Conservation (phyloP, 2,329 filamentous ascomycete species). For the Fusarium succisae region DNA sequence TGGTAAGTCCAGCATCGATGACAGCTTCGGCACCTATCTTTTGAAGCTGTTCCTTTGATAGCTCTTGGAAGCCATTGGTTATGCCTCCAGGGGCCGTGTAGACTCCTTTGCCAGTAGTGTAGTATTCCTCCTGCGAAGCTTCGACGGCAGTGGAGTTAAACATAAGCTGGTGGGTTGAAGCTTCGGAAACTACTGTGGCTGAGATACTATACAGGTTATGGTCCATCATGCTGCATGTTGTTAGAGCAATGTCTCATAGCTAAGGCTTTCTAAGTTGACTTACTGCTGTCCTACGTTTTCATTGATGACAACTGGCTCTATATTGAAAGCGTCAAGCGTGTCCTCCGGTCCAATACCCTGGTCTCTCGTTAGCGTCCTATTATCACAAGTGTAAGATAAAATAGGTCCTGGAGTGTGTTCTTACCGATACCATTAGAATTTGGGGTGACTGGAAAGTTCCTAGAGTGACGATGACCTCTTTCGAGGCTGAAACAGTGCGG, state of each 20-base stretch:
- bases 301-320: constrained; percentile 8
- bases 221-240: background rate
- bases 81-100: constrained; percentile 1
- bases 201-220: constrained; percentile 14
- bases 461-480: constrained; percentile 2
- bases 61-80: constrained; percentile 5
- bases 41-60: background rate
- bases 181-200: background rate
- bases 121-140: background rate
- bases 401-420: accelerated
- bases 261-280: accelerated
- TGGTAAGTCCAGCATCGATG: constrained; percentile 1
- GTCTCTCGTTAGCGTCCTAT: background rate
- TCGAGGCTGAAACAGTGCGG: background rate
- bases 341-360: background rate
- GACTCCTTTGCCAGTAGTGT: background rate
- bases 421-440: constrained; percentile 6
- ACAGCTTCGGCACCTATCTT: constrained; percentile 1
- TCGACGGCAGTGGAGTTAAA: background rate
- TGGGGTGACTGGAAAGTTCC: constrained; percentile 9
- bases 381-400: too few relatives aligned
- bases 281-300: constrained; percentile 16
- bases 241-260: accelerated
- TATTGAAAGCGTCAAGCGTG: background rate
- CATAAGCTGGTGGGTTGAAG: background rate